These are phyloP conservation scores for Stephania cephalantha DNA, from an alignment of 164 flowering plant species.

Conservation along the genomic window DNA sequence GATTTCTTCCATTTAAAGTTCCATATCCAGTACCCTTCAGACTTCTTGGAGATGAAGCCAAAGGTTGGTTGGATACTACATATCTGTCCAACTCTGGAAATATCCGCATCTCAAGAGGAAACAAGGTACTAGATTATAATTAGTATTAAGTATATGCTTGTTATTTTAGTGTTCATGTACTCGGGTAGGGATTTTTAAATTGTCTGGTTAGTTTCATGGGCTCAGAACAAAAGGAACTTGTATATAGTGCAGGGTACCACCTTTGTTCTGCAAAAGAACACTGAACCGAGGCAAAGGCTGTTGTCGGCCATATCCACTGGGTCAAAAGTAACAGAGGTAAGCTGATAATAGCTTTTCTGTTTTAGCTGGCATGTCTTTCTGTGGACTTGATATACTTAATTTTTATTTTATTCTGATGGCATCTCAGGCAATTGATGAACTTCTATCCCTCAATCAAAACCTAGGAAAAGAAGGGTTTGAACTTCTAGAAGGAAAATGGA, in stretches of 20 bases:
- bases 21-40: conserved; percentile 96
- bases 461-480: conserved; percentile 33
- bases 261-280: conserved; percentile 88
- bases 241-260: conserved; percentile 97
- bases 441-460: conserved; percentile 34
- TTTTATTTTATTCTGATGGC: background rate
- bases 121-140: conserved; percentile 48
- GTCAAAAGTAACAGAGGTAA: conserved; percentile 52
- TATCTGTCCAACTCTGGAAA: conserved; percentile 81
- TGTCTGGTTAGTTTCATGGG: background rate
- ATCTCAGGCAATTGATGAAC: conserved; percentile 68
- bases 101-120: conserved; percentile 90
- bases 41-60: conserved; percentile 97
- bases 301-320: conserved; percentile 61
- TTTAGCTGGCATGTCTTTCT: background rate
- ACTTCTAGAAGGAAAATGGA: conserved; percentile 75
- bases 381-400: background rate
- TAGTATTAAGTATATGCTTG: background rate
- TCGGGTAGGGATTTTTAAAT: background rate
- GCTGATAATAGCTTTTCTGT: background rate
- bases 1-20: conserved; percentile 87
- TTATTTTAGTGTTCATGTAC: background rate
- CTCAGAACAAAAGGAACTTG: conserved; percentile 27
- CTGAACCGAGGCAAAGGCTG: conserved; percentile 72
- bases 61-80: conserved; percentile 95